A percentile compares a stretch with the other conserved stretches of the same genome.
Evolutionary conservation across 345 rosid species (phyloP).

Genomic region (Noccaea bulbosa): DNA sequence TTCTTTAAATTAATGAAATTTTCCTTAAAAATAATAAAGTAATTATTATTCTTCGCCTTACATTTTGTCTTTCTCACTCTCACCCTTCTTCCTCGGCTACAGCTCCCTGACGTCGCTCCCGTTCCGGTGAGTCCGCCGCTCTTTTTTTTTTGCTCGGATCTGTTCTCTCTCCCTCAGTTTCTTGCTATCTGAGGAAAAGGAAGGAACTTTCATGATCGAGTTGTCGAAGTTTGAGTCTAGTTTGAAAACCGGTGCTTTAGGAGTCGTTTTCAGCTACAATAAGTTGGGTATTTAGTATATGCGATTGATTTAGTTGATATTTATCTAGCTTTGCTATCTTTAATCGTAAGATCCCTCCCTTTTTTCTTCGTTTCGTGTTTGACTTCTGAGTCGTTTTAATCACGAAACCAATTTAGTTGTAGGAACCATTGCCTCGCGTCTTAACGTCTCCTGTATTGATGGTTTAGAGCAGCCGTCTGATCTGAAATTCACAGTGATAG

Average conservation of each 20-base stretch:
- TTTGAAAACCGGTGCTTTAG: constrained; percentile 3
- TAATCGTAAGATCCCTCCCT: not conserved
- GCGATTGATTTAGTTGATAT: not conserved
- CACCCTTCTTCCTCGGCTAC: constrained; percentile 7
- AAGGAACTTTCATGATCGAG: not conserved
- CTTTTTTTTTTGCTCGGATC: not conserved
- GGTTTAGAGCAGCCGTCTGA: not conserved
- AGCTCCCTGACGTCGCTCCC: constrained; percentile 14
- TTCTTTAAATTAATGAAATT: not conserved
- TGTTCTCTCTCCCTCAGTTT: not conserved
- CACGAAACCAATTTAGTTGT: not conserved
- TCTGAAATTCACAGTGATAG: not conserved
- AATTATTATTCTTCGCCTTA: not conserved
- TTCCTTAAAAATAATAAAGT: not conserved
- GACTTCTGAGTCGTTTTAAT: constrained; percentile 8
- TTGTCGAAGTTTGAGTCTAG: constrained; percentile 3
- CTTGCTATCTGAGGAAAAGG: not conserved
- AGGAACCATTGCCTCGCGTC: not conserved
- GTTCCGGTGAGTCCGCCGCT: constrained; percentile 29
- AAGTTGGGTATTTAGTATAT: not conserved
- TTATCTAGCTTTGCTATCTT: not conserved
- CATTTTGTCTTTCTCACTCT: constrained; percentile 20
- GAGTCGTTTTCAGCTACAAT: constrained; percentile 4
- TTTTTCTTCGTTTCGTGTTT: not conserved
- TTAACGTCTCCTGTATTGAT: not conserved